Conservation (phyloP, 306 rosid species). For the Inga oerstediana region DNA sequence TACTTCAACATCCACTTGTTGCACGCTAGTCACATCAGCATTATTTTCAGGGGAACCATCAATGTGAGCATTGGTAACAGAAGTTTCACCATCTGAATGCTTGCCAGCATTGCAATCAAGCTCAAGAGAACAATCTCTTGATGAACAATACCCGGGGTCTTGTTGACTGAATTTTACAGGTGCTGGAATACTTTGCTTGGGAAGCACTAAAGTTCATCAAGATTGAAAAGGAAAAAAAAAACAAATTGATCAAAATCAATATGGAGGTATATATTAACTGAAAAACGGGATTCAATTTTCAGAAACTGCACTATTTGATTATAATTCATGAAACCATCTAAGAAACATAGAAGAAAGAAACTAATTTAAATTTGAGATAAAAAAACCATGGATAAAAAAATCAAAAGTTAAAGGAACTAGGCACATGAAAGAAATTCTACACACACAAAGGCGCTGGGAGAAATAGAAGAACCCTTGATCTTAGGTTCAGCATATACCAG, state of each 20-base stretch:
- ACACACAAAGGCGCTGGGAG: neutral
- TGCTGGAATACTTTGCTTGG: constrained; percentile 53
- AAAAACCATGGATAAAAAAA: neutral
- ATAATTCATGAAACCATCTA: neutral
- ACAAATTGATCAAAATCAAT: constrained; percentile 25
- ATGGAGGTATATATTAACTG: constrained; percentile 5
- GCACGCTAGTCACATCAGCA: constrained; percentile 70
- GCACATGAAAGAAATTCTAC: neutral
- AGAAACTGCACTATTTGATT: constrained; percentile 7
- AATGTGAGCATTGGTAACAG: constrained; percentile 58
- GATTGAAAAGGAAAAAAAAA: constrained; percentile 27
- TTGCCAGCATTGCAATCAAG: constrained; percentile 64
- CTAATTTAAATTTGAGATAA: neutral
- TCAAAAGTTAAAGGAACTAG: neutral
- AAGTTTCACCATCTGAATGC: constrained; percentile 83
- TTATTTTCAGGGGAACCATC: constrained; percentile 79
- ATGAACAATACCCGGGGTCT: constrained; percentile 52
- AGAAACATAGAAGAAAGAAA: neutral
- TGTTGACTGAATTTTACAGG: constrained; percentile 58
- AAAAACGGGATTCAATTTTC: constrained; percentile 18
- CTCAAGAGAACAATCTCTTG: constrained; percentile 70
- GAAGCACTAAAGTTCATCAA: constrained; percentile 48
- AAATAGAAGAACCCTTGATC: neutral
- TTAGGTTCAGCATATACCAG: constrained; percentile 52
- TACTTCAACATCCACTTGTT: constrained; percentile 65